Evolutionary conservation across 2,329 filamentous ascomycete species (phyloP), one percentile per base, ranked within the genome.

Genomic region (Penicillium sp.): DNA sequence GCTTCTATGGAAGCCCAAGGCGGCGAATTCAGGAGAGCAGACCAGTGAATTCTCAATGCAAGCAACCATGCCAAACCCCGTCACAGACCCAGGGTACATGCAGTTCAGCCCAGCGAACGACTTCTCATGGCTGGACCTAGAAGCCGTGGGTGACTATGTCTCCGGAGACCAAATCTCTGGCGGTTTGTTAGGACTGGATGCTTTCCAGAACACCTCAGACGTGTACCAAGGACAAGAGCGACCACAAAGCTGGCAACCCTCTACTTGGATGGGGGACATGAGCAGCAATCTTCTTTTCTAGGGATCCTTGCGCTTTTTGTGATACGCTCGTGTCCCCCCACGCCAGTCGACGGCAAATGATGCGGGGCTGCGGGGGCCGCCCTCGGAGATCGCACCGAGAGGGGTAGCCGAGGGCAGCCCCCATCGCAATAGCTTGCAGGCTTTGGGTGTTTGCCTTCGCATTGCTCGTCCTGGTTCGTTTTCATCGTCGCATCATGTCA

Each of bases 111-210:
- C 78, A 48, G 74, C 79, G 2, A 81, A 84, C 48, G 81, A 83
- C 42, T 86, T 86, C 67, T 85, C 83, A 0, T 86, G 84, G 84
- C 75, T 84, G 1, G 83, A 86, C 62, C 71, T 86, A 5, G 81
- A 82, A 54, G 83, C 83, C 1, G 78, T 86, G 2, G 83, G 83
- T 0, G 83, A 86, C 57, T 85, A 82, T 62, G 81, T 80, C 18
- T 77, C 75, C 4, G 75, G 76, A 3, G 77, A 79, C 47, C 74
- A 72, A 45, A 73, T 74, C 21, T 58, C 71, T 2, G 67, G 67
- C 11, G 69, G 68, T 21, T 57, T 74, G n/a, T 50, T 75, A 14
- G 72, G 71, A 3, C 57, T 73, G 38, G 70, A 75, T 53, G 56
- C 71, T 5, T 71, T 72, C 52, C 68, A 71, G 43, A 73, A 71